phyloP scores from a whole-genome alignment of 805 yeast genomes.

The Starmerella stellata region DNA sequence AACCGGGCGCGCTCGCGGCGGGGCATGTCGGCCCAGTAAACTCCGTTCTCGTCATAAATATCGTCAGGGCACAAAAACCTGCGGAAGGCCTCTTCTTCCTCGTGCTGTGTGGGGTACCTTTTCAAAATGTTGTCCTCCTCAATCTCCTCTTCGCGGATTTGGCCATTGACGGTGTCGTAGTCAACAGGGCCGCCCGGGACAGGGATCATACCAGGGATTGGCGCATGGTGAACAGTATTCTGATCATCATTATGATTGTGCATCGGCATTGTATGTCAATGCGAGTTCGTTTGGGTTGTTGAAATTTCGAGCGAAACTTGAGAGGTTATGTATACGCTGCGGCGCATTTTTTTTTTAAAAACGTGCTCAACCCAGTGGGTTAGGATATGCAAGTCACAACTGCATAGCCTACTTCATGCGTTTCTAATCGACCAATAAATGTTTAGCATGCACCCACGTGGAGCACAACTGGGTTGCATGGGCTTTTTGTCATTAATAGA shows the following conservation, averaged over 20 bases:
- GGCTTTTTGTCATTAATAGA: no score
- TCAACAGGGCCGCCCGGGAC: constrained; percentile 26
- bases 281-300: not conserved
- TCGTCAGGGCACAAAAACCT: constrained; percentile 23
- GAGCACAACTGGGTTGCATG: no score
- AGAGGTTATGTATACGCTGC: not conserved
- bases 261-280: not conserved
- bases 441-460: not conserved
- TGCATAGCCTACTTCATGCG: not conserved
- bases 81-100: constrained; percentile 23
- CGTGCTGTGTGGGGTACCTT: constrained; percentile 18
- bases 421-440: not conserved
- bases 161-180: constrained; percentile 26
- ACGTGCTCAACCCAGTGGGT: not conserved
- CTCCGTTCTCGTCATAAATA: constrained; percentile 21
- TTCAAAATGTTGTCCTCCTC: constrained; percentile 14
- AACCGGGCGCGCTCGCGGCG: constrained; percentile 17
- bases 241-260: not conserved
- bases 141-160: constrained; percentile 16
- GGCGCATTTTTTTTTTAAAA: not conserved
- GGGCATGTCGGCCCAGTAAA: constrained; percentile 27
- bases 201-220: constrained; percentile 23
- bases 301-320: not conserved
- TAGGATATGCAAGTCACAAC: not conserved
- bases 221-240: constrained; percentile 19